Evolutionary conservation across 2,329 filamentous ascomycete species (phyloP).

Genomic region (Nemania sp.): DNA sequence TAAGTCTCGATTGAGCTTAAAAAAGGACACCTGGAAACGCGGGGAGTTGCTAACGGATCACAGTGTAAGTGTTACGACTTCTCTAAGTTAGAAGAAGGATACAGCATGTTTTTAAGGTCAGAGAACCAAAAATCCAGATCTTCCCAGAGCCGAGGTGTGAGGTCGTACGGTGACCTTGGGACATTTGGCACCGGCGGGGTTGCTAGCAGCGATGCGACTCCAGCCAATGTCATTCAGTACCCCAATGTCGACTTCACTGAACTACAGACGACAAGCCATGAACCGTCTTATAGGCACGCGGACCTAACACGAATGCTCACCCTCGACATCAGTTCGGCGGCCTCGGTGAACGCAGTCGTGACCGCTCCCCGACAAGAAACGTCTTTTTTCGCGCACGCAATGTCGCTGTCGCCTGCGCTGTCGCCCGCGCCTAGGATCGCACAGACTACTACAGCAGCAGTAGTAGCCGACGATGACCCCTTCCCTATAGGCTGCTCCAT

Average conservation of each 20-base stretch:
- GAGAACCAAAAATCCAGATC: constrained; percentile 1
- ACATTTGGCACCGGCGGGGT: constrained; percentile 36
- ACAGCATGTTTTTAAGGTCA: constrained; percentile 15
- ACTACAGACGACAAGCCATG: constrained; percentile 14
- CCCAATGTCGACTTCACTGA: constrained; percentile 26
- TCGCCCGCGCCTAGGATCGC: too few species aligned
- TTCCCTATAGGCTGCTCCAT: constrained; percentile 31
- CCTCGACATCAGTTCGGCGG: constrained; percentile 28
- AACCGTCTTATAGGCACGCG: constrained; percentile 15
- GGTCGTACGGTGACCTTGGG: constrained; percentile 21
- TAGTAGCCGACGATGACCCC: not conserved
- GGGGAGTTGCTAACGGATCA: constrained; percentile 21
- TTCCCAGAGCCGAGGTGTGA: constrained; percentile 19
- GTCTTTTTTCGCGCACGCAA: constrained; percentile 25
- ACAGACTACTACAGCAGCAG: too few species aligned
- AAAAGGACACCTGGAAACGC: not conserved
- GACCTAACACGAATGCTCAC: constrained; percentile 26
- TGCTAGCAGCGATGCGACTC: constrained; percentile 27
- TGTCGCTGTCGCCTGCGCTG: too few species aligned
- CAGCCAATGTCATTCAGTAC: constrained; percentile 18
- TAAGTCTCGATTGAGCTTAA: constrained; percentile 22
- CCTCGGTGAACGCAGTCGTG: constrained; percentile 28
- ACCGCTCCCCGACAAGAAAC: constrained; percentile 26
- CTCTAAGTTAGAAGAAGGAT: constrained; percentile 35
- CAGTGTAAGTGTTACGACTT: constrained; percentile 41